Evolutionary conservation across 495 filamentous ascomycete genomes (phyloP).

Genomic region (Sordaria brevicollis): DNA sequence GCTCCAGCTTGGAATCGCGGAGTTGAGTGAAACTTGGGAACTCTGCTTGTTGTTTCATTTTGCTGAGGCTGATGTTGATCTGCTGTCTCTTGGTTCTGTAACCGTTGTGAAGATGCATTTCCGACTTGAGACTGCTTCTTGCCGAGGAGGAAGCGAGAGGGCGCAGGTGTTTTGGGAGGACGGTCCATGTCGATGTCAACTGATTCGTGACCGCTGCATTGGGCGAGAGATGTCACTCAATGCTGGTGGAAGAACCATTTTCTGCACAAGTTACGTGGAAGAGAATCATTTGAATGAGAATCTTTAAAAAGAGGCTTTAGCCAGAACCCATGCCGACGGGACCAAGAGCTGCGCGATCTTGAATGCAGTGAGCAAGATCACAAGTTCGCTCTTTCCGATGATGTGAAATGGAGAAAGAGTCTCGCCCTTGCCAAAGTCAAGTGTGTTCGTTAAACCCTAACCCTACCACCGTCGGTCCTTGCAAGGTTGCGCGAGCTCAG

Average conservation of each 20-base stretch:
- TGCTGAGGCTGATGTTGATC: neutral
- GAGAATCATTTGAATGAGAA: neutral
- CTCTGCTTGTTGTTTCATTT: neutral
- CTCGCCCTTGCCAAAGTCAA: neutral
- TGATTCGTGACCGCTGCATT: neutral
- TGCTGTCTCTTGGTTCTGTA: neutral
- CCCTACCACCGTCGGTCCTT: neutral
- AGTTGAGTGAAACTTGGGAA: slow-evolving; percentile 25
- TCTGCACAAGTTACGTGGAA: neutral
- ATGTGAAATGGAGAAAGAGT: neutral
- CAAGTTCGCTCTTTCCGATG: neutral
- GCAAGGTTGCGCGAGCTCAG: neutral
- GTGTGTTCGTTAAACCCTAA: neutral
- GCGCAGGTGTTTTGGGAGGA: neutral
- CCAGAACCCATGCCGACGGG: neutral
- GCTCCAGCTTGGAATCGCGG: slow-evolving; percentile 24
- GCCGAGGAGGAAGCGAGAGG: neutral
- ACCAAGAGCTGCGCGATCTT: no score
- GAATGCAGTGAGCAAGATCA: neutral
- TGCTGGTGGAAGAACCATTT: neutral
- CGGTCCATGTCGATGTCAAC: neutral
- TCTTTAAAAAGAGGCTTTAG: neutral
- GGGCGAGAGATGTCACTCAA: neutral
- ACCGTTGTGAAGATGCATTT: neutral
- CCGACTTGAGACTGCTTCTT: neutral